Evolutionary conservation across 192 early-diverging fungal genomes (phyloP), one percentile per base, ranked within the genome.

Genomic region (Coemansia sp.): DNA sequence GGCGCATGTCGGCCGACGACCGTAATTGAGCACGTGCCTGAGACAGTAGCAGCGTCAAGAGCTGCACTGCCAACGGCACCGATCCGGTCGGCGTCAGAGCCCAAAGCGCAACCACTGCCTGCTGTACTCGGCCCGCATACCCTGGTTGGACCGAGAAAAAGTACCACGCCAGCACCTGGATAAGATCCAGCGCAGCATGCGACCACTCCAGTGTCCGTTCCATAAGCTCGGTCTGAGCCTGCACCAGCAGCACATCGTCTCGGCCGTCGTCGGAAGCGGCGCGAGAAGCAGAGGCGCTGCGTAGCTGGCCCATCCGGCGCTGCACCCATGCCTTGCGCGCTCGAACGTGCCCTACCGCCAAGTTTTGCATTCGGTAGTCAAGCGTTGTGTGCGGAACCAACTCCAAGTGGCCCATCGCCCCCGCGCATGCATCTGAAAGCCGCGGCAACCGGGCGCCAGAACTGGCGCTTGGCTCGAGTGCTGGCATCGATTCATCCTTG

Each of bases 311-410:
- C 4, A 42, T 15, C 2, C 55, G 59, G 8, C 29, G 58, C 50
- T 47, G 35, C 20, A 53, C 44, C 70, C 70, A 72, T 2, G 53
- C 40, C 45, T 60, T 61, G 47, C 58, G 62, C 8, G 70, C 58
- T 10, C 40, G 43, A 19, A 48, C 54, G 26, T 72, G 70, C 2
- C 56, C 70, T 19, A 56, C 26, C 7, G 70, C 62, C 27, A 62
- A 30, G 31, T 21, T 56, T 38, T 72, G 70, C 58, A 61, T 61
- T 25, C 30, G 48, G 36, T 50, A 43, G 38, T 65, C 58, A 42
- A 72, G 35, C 1, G 70, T 62, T 22, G 70, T 72, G 22, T 72
- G 70, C 14, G 70, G 70, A 27, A 72, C 46, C 14, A 72, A 58
- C 20, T 65, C 63, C 34, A 72, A 21, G 17, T 65, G 63, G 4